phyloP scores from a whole-genome alignment of 73 alveolate genomes.

The Loxodes magnus region DNA sequence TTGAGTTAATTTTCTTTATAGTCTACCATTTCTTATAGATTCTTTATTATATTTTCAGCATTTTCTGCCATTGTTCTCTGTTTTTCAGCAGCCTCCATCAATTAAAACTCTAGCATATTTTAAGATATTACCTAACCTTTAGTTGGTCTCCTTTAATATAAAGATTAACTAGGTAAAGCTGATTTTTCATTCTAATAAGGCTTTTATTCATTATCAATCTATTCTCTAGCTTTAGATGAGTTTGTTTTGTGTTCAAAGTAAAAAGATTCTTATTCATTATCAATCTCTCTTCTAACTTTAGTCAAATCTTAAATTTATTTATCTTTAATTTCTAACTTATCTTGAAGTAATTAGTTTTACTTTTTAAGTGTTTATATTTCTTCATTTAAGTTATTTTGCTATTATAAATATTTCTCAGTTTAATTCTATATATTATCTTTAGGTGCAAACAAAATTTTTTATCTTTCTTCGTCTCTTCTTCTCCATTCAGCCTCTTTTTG shows the following conservation, averaged over 20 bases:
- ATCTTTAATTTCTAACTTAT: constrained; percentile 31
- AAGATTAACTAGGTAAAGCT: no score
- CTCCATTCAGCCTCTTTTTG: constrained; percentile 48
- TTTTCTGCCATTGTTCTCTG: constrained; percentile 80
- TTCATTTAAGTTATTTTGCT: constrained; percentile 11
- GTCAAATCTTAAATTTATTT: constrained; percentile 49
- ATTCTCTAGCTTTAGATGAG: background rate
- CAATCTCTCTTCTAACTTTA: constrained; percentile 38
- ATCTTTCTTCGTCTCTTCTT: constrained; percentile 56
- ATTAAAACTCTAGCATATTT: no score
- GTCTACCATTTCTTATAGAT: constrained; percentile 68
- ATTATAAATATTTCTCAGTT: constrained; percentile 19
- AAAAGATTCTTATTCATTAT: constrained; percentile 23
- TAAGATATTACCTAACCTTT: no score
- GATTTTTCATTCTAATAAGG: no score
- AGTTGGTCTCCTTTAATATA: no score
- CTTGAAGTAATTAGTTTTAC: constrained; percentile 32
- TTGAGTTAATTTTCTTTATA: constrained; percentile 45
- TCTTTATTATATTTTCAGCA: constrained; percentile 62
- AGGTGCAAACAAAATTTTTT: constrained; percentile 39
- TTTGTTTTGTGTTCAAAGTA: constrained; percentile 12
- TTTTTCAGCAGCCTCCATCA: no score
- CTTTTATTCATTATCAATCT: no score
- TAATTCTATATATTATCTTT: constrained; percentile 36
- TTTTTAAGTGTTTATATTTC: constrained; percentile 21